Percentiles rank a stretch among this genome's conserved stretches.
These are phyloP conservation scores for Medicago lupulina DNA, from an alignment of 306 rosid species.

Conservation along the genomic window DNA sequence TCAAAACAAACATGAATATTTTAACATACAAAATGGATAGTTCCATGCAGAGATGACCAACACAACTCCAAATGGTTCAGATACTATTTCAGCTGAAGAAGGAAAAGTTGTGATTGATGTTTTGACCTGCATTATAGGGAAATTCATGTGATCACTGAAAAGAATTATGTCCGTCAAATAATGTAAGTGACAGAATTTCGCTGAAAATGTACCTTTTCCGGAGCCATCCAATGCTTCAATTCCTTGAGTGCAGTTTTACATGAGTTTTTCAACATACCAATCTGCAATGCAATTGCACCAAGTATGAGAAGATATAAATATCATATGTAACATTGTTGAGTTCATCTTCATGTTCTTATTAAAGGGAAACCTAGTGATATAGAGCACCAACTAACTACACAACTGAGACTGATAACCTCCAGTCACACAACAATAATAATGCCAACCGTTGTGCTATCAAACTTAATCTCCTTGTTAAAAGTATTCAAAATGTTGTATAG, in stretches of 20 bases:
- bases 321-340: constrained; percentile 14
- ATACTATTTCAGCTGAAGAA: constrained; percentile 91
- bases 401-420: too few relatives aligned
- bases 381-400: too few relatives aligned
- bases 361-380: too few relatives aligned
- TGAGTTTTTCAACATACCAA: constrained; percentile 70
- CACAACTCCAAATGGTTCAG: constrained; percentile 93
- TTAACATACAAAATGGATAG: constrained; percentile 92
- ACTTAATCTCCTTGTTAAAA: too few relatives aligned
- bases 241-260: constrained; percentile 63
- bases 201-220: constrained; percentile 73
- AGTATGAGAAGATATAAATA: constrained; percentile 40
- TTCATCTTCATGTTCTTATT: background rate
- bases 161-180: constrained; percentile 21
- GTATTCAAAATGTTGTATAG: too few relatives aligned
- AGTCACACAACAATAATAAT: too few relatives aligned
- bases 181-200: constrained; percentile 24
- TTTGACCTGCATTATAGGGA: constrained; percentile 63
- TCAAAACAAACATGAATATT: constrained; percentile 24
- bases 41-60: constrained; percentile 93
- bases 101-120: constrained; percentile 80
- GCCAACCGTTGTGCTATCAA: too few relatives aligned
- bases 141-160: constrained; percentile 29
- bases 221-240: constrained; percentile 74
- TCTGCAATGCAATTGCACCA: constrained; percentile 53